Evolutionary conservation across 305 asterid genomes (phyloP).

Genomic region (Rubia occidens): DNA sequence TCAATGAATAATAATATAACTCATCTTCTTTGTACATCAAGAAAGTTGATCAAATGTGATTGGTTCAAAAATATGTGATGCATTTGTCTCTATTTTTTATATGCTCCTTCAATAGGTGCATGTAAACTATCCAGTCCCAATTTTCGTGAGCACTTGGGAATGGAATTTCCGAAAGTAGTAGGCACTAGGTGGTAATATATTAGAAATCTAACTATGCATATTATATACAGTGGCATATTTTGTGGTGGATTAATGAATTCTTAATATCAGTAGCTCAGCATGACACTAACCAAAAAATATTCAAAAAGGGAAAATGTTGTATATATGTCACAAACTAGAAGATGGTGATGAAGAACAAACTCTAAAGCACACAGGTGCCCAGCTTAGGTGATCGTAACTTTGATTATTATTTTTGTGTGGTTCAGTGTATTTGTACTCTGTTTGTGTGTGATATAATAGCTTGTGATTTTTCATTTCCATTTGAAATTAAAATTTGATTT

Average conservation of each 20-base stretch:
- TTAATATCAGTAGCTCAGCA: too few relatives aligned
- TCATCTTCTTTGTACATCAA: not conserved
- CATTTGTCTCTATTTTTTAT: constrained; percentile 39
- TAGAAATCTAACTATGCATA: too few relatives aligned
- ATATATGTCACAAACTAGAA: too few relatives aligned
- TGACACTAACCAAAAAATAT: too few relatives aligned
- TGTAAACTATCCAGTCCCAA: constrained; percentile 57
- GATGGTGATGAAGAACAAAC: too few relatives aligned
- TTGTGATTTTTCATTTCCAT: not conserved
- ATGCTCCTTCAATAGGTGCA: constrained; percentile 38
- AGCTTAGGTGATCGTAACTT: not conserved
- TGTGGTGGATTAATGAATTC: too few relatives aligned
- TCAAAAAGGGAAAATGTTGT: too few relatives aligned
- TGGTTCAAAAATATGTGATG: constrained; percentile 36
- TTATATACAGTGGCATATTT: too few relatives aligned
- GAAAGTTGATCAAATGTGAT: not conserved
- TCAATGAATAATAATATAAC: not conserved
- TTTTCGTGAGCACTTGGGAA: constrained; percentile 48
- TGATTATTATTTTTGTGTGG: not conserved
- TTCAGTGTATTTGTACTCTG: not conserved
- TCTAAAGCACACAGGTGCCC: not conserved
- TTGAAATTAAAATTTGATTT: too few relatives aligned
- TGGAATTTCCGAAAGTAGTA: constrained; percentile 26
- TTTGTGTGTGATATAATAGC: not conserved
- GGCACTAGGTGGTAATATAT: too few relatives aligned